Base-by-base conservation (phyloP, 352 stramenopile genomes). In the Globisporangium paddicum region DNA sequence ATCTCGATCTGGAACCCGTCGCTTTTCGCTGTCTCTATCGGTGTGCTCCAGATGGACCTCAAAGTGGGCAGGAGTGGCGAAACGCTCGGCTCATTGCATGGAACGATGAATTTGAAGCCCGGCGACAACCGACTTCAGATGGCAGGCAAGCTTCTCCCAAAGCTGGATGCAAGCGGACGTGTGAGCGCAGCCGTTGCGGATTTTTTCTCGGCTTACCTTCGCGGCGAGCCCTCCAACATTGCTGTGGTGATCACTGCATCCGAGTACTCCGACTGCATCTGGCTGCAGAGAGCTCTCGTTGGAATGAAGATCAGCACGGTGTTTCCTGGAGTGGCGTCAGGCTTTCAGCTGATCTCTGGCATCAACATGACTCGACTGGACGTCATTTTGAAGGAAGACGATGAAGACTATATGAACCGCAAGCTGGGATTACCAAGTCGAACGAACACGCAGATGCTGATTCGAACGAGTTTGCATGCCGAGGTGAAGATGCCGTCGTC, bases 1-100 rank as follows among this genome's bases (percentile, higher is more conserved):
- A 87, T 93, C 59, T 68, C 77, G 49, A 76, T 93, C 25, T 72
- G 61, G 63, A 93, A 93, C 32, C 82, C 82, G 11, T 90, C 80
- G 28, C 56, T 90, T 4, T 93, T 89, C 47, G 67, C 67, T 3
- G 79, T 90, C 1, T 77, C 76, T 7, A 82, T 93, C 56, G 82
- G 82, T 19, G 73, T 59, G 4, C 66, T 91, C 5, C 55, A 59
- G 30, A 89, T 93, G 79, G 53, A 69, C 2, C 68, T 93, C 5
- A 68, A 60, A 38, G 45, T 87, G 13, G 67, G 56, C 16, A 46
- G 58, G 26, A 63, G 64, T 2, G 58, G 59, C 40, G 73, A 84
- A 41, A 71, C 76, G 25, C 78, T 86, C 48, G 82, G 82, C 23
- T 35, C 58, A 23, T 50, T 93, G 47, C 60, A 59, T 8, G 82